These are phyloP conservation scores for Penicillium maclennaniae DNA, from an alignment of 495 filamentous ascomycete genomes.

Conservation along the genomic window DNA sequence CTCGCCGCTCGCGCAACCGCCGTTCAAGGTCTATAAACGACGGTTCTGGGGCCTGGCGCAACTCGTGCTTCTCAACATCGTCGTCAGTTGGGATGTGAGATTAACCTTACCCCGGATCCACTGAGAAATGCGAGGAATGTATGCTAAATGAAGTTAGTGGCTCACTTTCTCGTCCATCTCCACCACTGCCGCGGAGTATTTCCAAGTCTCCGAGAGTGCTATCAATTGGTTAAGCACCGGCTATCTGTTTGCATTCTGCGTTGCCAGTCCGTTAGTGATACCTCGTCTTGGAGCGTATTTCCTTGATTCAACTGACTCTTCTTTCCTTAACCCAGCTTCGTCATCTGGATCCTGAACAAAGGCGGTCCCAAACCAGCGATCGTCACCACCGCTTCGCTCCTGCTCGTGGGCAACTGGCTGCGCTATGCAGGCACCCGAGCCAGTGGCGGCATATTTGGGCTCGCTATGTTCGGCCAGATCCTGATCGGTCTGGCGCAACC, in stretches of 20 bases:
- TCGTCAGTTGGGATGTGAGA: slow-evolving; percentile 93
- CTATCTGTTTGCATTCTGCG: slow-evolving; percentile 80
- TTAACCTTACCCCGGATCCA: background rate
- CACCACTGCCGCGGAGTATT: slow-evolving; percentile 70
- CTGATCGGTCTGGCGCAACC: slow-evolving; percentile 86
- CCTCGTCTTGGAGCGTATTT: background rate
- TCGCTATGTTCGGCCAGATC: slow-evolving; percentile 94
- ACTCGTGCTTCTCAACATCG: slow-evolving; percentile 82
- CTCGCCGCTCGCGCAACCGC: slow-evolving; percentile 21
- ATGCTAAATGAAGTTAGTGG: slow-evolving; percentile 56
- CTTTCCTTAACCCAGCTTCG: slow-evolving; percentile 38
- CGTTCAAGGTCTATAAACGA: slow-evolving; percentile 80
- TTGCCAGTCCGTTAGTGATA: slow-evolving; percentile 59
- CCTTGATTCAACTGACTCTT: background rate
- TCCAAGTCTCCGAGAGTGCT: slow-evolving; percentile 64
- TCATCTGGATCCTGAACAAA: slow-evolving; percentile 74
- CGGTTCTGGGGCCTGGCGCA: slow-evolving; percentile 85
- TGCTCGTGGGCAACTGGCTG: slow-evolving; percentile 87
- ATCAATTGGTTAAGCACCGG: slow-evolving; percentile 92
- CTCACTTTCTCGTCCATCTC: slow-evolving; percentile 88
- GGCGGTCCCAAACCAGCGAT: slow-evolving; percentile 78
- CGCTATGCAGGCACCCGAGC: slow-evolving; percentile 76
- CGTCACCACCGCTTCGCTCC: slow-evolving; percentile 63
- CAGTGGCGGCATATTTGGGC: slow-evolving; percentile 59
- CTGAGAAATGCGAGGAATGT: background rate